Evolutionary conservation across 345 rosid species (phyloP).

Genomic region (Orychophragmus violaceus): DNA sequence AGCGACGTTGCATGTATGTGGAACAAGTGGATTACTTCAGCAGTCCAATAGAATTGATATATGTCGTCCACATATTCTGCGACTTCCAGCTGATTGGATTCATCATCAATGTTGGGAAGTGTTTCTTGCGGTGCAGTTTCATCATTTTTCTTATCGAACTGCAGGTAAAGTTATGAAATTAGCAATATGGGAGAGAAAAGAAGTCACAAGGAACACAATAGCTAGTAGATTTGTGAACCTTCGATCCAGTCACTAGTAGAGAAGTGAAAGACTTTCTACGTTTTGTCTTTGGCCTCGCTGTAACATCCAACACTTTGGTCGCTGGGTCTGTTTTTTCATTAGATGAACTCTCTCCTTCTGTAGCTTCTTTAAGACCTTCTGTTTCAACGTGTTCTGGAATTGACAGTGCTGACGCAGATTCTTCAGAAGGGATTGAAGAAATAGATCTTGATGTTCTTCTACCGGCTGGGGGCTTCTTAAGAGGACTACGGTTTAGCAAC

Average conservation of each 20-base stretch:
- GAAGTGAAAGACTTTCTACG: conserved; percentile 92
- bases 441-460: conserved; percentile 29
- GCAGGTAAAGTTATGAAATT: conserved; percentile 30
- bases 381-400: conserved; percentile 28
- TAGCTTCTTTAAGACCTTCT: conserved; percentile 35
- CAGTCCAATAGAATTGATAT: conserved; percentile 79
- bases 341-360: conserved; percentile 25
- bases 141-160: conserved; percentile 50
- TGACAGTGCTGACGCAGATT: conserved; percentile 20
- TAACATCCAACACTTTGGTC: conserved; percentile 28
- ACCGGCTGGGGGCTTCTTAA: conserved; percentile 25
- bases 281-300: conserved; percentile 44
- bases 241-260: conserved; percentile 62
- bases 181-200: background rate
- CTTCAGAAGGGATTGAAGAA: conserved; percentile 34
- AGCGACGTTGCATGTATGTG: background rate
- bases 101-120: conserved; percentile 70
- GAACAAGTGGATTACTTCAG: conserved; percentile 52
- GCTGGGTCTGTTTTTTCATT: conserved; percentile 26
- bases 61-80: conserved; percentile 95
- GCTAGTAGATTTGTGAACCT: conserved; percentile 38
- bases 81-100: conserved; percentile 77
- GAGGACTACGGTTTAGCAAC: conserved; percentile 24
- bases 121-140: conserved; percentile 38
- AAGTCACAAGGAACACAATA: background rate